These are phyloP conservation scores for Carallia brachiata DNA, from an alignment of 345 rosid genomes.

Conservation along the genomic window DNA sequence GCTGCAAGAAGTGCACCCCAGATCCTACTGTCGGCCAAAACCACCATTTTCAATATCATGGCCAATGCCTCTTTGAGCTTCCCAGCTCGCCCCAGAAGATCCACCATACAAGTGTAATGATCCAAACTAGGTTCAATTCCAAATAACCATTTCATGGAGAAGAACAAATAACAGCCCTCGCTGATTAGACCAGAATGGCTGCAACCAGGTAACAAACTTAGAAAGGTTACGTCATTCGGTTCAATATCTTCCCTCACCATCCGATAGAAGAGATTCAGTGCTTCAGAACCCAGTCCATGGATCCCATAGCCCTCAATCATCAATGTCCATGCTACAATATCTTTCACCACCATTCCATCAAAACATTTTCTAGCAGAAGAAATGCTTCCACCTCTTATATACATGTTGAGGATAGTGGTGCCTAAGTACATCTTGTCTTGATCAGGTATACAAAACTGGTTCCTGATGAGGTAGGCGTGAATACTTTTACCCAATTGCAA, in stretches of 20 bases:
- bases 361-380: constrained; percentile 31
- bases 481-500: constrained; percentile 31
- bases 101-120: background rate
- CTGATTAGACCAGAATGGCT: constrained; percentile 33
- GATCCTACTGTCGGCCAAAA: background rate
- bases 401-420: constrained; percentile 36
- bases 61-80: background rate
- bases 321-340: constrained; percentile 37
- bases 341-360: constrained; percentile 28
- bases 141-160: background rate
- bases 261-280: constrained; percentile 23
- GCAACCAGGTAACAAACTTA: constrained; percentile 36
- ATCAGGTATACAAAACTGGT: constrained; percentile 7
- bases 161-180: background rate
- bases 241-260: constrained; percentile 26
- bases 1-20: constrained; percentile 1
- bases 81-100: background rate
- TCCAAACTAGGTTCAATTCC: background rate
- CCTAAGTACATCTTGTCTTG: constrained; percentile 13
- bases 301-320: constrained; percentile 45
- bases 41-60: background rate
- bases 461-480: constrained; percentile 30
- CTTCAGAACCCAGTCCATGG: constrained; percentile 34
- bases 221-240: constrained; percentile 33
- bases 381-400: constrained; percentile 34